A percentile compares a stretch with the other conserved stretches of the same genome.
These are phyloP conservation scores for Exophiala phaeomuriformis DNA, from an alignment of 2,329 filamentous ascomycete species.

Conservation along the genomic window DNA sequence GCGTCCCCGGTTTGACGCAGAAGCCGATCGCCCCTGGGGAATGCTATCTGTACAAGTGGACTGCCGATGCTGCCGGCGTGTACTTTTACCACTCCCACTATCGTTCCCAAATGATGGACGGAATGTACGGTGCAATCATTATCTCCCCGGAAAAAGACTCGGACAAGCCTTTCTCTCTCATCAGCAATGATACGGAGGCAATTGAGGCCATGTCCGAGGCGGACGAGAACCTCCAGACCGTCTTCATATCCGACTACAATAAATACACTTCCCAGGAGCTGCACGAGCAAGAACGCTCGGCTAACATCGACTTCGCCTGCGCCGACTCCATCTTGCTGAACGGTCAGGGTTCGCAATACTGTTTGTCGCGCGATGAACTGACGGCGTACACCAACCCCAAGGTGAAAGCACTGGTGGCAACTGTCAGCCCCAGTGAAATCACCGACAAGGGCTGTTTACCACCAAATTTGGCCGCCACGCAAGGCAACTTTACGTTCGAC, in stretches of 20 bases:
- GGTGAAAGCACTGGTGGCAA: constrained; percentile 27
- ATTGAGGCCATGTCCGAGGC: constrained; percentile 45
- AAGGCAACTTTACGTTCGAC: constrained; percentile 35
- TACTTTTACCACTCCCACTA: constrained; percentile 65
- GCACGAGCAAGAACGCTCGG: constrained; percentile 29
- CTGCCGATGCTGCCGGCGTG: constrained; percentile 46
- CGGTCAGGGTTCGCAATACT: constrained; percentile 52
- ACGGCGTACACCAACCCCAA: constrained; percentile 34
- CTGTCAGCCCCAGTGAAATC: constrained; percentile 25
- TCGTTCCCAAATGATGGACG: constrained; percentile 59
- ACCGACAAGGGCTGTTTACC: constrained; percentile 35
- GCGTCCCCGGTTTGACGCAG: constrained; percentile 60
- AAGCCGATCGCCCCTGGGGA: constrained; percentile 58
- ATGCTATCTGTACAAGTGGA: constrained; percentile 55
- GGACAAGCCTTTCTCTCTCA: constrained; percentile 45
- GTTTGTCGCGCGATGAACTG: constrained; percentile 43
- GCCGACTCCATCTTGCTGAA: constrained; percentile 58
- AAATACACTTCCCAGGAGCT: constrained; percentile 47
- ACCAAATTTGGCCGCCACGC: constrained; percentile 22
- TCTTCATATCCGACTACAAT: constrained; percentile 54
- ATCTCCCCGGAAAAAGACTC: constrained; percentile 40
- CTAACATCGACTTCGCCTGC: constrained; percentile 43
- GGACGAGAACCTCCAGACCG: constrained; percentile 41
- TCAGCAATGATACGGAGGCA: constrained; percentile 39
- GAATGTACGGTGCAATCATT: constrained; percentile 59